Evolutionary conservation across 305 asterid species (phyloP).

Genomic region (Ajuga reptans): DNA sequence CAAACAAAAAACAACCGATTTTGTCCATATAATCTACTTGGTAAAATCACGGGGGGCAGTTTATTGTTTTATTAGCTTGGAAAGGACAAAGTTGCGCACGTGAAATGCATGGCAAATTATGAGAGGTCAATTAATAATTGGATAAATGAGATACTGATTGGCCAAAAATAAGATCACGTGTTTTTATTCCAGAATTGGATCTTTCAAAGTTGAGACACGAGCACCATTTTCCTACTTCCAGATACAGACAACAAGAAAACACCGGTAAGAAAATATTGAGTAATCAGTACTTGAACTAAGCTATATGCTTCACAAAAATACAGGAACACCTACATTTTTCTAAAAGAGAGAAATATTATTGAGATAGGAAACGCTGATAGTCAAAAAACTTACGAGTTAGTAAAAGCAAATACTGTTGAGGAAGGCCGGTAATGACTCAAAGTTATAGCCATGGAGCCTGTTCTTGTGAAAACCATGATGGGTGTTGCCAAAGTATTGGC

Average conservation of each 20-base stretch:
- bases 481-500: conserved; percentile 82
- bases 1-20: background rate
- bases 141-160: background rate
- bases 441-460: conserved; percentile 81
- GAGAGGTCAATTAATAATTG: background rate
- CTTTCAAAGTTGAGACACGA: background rate
- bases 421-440: conserved; percentile 87
- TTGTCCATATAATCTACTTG: background rate
- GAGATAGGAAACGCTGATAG: conserved; percentile 11
- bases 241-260: background rate
- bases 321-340: background rate
- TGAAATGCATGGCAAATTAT: background rate
- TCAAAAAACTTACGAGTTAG: conserved; percentile 56
- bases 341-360: background rate
- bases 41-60: background rate
- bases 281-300: background rate
- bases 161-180: background rate
- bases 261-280: background rate
- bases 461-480: conserved; percentile 90
- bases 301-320: background rate
- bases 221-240: background rate
- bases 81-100: background rate
- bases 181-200: background rate
- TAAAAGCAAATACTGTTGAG: conserved; percentile 80
- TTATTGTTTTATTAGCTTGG: background rate